Percentiles rank a stretch among this genome's conserved stretches.
phyloP scores from a whole-genome alignment of 1,139 yeast genomes.

The Scheffersomyces illinoinensis region DNA sequence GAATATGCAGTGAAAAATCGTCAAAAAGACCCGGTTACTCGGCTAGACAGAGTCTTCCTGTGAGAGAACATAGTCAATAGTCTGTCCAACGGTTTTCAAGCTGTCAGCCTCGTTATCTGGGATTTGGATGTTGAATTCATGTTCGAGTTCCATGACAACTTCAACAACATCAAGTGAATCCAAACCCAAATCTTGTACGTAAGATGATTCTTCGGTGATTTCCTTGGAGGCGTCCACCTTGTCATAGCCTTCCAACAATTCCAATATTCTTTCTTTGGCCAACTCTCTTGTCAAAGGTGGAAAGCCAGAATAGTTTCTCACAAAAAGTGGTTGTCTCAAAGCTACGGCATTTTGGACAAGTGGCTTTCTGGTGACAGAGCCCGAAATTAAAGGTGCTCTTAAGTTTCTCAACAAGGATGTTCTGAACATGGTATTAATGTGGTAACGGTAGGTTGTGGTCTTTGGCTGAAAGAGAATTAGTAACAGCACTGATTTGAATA shows the following conservation, averaged over 20 bases:
- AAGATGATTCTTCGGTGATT: constrained; percentile 60
- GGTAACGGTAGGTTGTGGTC: not conserved
- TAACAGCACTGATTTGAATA: constrained; percentile 1
- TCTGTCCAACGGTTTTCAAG: constrained; percentile 81
- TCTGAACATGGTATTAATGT: constrained; percentile 31
- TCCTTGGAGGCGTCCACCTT: constrained; percentile 54
- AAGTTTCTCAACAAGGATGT: constrained; percentile 26
- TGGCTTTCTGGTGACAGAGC: constrained; percentile 14
- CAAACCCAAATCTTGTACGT: constrained; percentile 75
- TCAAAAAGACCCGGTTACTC: not conserved
- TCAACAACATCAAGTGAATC: constrained; percentile 90
- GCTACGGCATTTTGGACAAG: constrained; percentile 13
- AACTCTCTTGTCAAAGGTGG: constrained; percentile 69
- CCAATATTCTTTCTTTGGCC: constrained; percentile 74
- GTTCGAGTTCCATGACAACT: constrained; percentile 86
- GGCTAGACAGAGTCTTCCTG: constrained; percentile 68
- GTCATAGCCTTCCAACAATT: constrained; percentile 78
- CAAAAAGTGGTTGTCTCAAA: constrained; percentile 13
- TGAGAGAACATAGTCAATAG: constrained; percentile 69
- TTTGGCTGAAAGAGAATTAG: not conserved
- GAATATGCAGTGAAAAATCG: not conserved
- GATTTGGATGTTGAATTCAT: constrained; percentile 74
- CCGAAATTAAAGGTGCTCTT: constrained; percentile 19
- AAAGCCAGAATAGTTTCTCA: constrained; percentile 59
- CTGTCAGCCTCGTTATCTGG: constrained; percentile 87